Evolutionary conservation across 345 rosid genomes (phyloP), one percentile per base, ranked within the genome.

Genomic region (Eucalyptus cloeziana): DNA sequence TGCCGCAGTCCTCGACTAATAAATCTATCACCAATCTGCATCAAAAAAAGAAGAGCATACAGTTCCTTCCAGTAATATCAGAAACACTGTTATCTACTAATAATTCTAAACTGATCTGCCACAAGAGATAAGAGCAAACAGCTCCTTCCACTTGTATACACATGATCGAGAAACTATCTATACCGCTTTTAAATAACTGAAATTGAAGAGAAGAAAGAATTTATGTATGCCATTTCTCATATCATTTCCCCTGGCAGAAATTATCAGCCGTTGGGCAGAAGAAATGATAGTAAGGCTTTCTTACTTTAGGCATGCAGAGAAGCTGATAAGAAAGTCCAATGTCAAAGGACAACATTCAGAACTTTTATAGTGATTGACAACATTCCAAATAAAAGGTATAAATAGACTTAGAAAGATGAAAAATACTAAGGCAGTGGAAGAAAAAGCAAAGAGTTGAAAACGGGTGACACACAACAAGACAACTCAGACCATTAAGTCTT

Each of bases 1-100:
- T 97, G 99, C 90, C 95, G 86, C 79, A 94, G 92, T 85, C 90
- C 92, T 69, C 98, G 94, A 90, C 94, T 90, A 88, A 97, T 96
- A 90, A 95, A 97, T 92, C 99, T 94, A 91, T 96, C 99, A 71
- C 96, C 98, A 87, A 97, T 94, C 99, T 97, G 95, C 92, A 91
- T 24, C 1, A 62, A 49, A 91, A 91, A 91, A 44, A 89, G 69
- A 13, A 88, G 49, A 60, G 45, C 17, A 52, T 16, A 45, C 21
- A 50, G 64, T 49, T 76, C 19, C 40, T 19, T 31, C 83, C 83
- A 76, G 45, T 49, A 37, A 49, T 7, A 27, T 87, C 49, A 67
- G 37, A 69, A 87, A 67, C 85, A 19, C 47, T 21, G 22, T 19
- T 49, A n/a, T 44, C 85, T 49, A 12, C 45, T 49, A 2, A 13